Evolutionary conservation across 2,329 filamentous ascomycete genomes (phyloP).

Genomic region (Didymella sp.): DNA sequence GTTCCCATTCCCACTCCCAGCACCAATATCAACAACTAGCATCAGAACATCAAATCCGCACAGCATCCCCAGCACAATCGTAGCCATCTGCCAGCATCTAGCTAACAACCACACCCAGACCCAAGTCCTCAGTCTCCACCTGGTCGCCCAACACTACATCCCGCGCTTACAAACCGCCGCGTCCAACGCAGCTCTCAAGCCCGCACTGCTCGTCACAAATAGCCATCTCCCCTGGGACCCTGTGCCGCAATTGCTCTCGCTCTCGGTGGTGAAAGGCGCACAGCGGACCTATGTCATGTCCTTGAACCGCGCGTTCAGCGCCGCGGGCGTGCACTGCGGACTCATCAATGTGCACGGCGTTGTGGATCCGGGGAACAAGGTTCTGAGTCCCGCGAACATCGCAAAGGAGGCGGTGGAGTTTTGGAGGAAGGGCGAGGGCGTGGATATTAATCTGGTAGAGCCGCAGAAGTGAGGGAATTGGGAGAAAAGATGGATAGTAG

Average conservation of each 20-base stretch:
- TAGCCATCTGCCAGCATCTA: constrained; percentile 32
- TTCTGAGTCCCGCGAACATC: constrained; percentile 56
- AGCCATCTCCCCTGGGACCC: constrained; percentile 58
- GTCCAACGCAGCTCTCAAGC: constrained; percentile 47
- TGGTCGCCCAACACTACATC: constrained; percentile 56
- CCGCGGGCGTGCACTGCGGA: constrained; percentile 56
- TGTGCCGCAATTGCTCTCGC: constrained; percentile 55
- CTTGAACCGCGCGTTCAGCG: constrained; percentile 51
- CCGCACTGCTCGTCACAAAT: constrained; percentile 59
- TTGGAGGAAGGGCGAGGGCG: constrained; percentile 49
- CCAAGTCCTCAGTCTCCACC: constrained; percentile 51
- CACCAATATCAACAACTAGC: neutral
- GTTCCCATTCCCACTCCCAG: neutral
- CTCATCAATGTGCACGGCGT: constrained; percentile 56
- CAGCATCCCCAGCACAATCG: neutral
- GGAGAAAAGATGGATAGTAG: neutral
- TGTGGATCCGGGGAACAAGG: constrained; percentile 52
- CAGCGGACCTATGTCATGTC: constrained; percentile 60
- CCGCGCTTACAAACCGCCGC: constrained; percentile 50
- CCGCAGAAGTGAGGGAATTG: neutral
- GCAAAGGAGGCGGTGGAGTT: constrained; percentile 55
- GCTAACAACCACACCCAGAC: constrained; percentile 41
- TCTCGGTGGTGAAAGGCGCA: constrained; percentile 60
- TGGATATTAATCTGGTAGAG: constrained; percentile 52
- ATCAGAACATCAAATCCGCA: neutral